phyloP scores from a whole-genome alignment of 148 eudicot species.

The Camellia sinensis region DNA sequence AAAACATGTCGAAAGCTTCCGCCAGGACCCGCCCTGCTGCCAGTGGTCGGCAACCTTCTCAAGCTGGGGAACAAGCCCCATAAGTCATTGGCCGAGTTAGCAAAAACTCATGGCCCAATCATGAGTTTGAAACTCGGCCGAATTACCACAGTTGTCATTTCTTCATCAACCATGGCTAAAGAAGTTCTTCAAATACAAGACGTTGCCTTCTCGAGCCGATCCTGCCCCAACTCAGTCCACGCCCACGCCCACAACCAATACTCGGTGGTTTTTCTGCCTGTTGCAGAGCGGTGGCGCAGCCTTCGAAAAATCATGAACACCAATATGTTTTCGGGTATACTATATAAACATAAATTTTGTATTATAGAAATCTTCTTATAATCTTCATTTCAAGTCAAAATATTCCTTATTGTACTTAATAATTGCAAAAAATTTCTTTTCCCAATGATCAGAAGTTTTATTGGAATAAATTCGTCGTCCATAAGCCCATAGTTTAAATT shows the following conservation, averaged over 20 bases:
- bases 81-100: slow-evolving; percentile 15
- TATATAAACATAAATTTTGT: no score
- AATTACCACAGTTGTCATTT: slow-evolving; percentile 1
- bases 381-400: no score
- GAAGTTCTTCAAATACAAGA: slow-evolving; percentile 20
- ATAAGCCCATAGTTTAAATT: no score
- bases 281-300: not conserved
- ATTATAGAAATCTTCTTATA: no score
- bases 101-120: slow-evolving; percentile 14
- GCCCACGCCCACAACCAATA: not conserved
- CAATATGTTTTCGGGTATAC: no score
- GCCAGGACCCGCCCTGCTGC: slow-evolving; percentile 11
- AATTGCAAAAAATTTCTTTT: no score
- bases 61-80: slow-evolving; percentile 21
- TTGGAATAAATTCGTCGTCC: no score
- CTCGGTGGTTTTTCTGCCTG: slow-evolving; percentile 9
- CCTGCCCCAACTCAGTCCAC: not conserved
- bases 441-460: no score
- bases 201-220: slow-evolving; percentile 3
- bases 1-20: not conserved
- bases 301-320: not conserved
- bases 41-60: slow-evolving; percentile 15
- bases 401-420: no score
- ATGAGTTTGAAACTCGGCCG: slow-evolving; percentile 12
- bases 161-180: slow-evolving; percentile 15